A percentile compares a stretch with the other conserved stretches of the same genome.
Conservation (phyloP, 495 filamentous ascomycete genomes). For the Talaromyces adpressus region DNA sequence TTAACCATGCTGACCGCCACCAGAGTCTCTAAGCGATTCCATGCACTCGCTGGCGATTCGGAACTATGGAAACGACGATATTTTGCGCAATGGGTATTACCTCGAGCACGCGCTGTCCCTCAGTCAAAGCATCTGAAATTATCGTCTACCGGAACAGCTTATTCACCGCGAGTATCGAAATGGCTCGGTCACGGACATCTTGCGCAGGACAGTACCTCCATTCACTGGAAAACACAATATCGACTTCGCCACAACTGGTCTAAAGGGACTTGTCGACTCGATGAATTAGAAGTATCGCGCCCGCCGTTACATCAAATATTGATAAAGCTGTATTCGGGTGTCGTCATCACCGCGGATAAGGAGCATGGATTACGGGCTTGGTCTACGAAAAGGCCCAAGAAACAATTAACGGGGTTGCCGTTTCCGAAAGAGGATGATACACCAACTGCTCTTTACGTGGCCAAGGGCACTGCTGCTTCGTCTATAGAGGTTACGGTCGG, state of each 20-base stretch:
- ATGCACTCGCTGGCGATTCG: constrained; percentile 68
- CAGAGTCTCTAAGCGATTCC: constrained; percentile 72
- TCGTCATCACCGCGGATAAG: constrained; percentile 73
- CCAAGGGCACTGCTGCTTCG: constrained; percentile 36
- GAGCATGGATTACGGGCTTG: constrained; percentile 67
- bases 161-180: constrained; percentile 65
- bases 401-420: constrained; percentile 19
- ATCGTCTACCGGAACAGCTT: constrained; percentile 41
- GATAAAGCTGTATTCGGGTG: constrained; percentile 63
- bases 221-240: constrained; percentile 87
- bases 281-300: constrained; percentile 62
- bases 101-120: constrained; percentile 70
- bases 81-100: constrained; percentile 83
- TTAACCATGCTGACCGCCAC: not conserved
- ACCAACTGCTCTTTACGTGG: constrained; percentile 7
- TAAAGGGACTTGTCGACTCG: constrained; percentile 70
- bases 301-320: constrained; percentile 52
- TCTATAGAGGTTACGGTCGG: constrained; percentile 59
- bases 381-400: constrained; percentile 54
- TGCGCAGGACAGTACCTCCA: constrained; percentile 37
- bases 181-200: constrained; percentile 74
- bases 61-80: constrained; percentile 90
- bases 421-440: constrained; percentile 10
- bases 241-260: constrained; percentile 90
- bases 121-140: constrained; percentile 46